A percentile compares a stretch with the other conserved stretches of the same genome.
Evolutionary conservation across 129 eudicot species (phyloP).

Genomic region (Artemisia annua): DNA sequence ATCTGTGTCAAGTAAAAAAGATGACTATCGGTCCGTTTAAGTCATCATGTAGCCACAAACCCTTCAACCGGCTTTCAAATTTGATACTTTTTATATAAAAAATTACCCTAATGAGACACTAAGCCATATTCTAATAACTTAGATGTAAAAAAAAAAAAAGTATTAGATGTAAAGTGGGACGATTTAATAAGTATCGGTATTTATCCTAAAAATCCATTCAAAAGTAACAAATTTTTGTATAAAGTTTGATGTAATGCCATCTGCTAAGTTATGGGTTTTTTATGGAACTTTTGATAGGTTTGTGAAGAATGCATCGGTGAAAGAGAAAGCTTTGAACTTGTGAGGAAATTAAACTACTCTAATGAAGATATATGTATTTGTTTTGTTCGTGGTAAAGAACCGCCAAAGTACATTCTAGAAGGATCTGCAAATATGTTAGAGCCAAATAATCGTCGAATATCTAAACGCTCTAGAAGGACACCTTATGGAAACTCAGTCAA

Average conservation of each 20-base stretch:
- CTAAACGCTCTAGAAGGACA: constrained; percentile 94
- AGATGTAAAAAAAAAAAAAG: too few relatives aligned
- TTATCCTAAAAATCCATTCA: too few relatives aligned
- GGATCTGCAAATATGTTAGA: constrained; percentile 71
- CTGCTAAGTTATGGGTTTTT: neutral
- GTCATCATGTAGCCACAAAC: too few relatives aligned
- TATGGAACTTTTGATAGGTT: constrained; percentile 41
- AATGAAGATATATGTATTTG: constrained; percentile 86
- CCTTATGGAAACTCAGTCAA: constrained; percentile 68
- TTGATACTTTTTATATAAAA: neutral
- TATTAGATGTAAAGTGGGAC: too few relatives aligned
- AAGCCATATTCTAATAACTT: too few relatives aligned
- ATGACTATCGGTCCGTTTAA: too few relatives aligned
- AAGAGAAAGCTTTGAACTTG: constrained; percentile 80
- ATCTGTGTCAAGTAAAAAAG: too few relatives aligned
- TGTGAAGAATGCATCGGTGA: constrained; percentile 96
- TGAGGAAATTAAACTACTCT: constrained; percentile 71
- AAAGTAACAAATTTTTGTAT: neutral
- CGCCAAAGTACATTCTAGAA: constrained; percentile 87
- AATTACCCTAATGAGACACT: too few relatives aligned
- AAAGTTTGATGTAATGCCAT: neutral
- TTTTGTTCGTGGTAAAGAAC: constrained; percentile 85
- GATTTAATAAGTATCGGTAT: too few relatives aligned
- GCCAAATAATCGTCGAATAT: constrained; percentile 76
- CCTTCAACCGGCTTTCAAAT: too few relatives aligned